Percentiles rank a stretch among this genome's conserved stretches.
Evolutionary conservation across 768 basidiomycete genomes (phyloP).

Genomic region (Calocybe gangraenosa): DNA sequence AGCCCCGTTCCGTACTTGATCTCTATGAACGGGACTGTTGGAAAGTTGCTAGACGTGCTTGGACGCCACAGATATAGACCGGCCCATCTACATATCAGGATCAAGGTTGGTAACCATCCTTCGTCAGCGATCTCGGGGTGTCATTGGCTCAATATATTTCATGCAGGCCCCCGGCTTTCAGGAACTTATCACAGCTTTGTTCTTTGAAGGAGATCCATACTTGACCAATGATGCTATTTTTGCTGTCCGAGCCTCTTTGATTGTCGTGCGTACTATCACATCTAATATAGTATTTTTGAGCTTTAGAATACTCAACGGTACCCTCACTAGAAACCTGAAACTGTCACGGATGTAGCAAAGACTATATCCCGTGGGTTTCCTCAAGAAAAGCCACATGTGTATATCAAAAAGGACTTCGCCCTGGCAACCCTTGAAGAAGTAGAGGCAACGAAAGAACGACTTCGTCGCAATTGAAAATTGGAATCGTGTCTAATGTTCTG

Average conservation of each 20-base stretch:
- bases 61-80: conserved; percentile 74
- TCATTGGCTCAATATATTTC: background rate
- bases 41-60: conserved; percentile 48
- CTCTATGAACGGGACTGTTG: conserved; percentile 76
- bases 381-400: conserved; percentile 33
- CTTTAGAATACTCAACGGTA: too few relatives aligned
- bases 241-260: conserved; percentile 74
- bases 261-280: conserved; percentile 51
- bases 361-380: conserved; percentile 53
- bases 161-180: conserved; percentile 63
- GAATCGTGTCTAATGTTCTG: too few relatives aligned
- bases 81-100: conserved; percentile 73
- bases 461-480: too few relatives aligned
- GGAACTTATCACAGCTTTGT: conserved; percentile 69
- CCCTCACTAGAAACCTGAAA: conserved; percentile 42
- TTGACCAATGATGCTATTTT: conserved; percentile 73
- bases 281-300: too few relatives aligned
- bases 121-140: background rate
- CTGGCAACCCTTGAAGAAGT: conserved; percentile 38
- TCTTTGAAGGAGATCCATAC: conserved; percentile 66
- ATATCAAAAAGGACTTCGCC: conserved; percentile 37
- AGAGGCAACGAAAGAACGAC: conserved; percentile 22
- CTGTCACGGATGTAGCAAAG: conserved; percentile 49
- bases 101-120: conserved; percentile 37
- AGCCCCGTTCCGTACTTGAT: conserved; percentile 65